Conservation (phyloP, 495 filamentous ascomycete genomes). For the Bombardia bombarda region DNA sequence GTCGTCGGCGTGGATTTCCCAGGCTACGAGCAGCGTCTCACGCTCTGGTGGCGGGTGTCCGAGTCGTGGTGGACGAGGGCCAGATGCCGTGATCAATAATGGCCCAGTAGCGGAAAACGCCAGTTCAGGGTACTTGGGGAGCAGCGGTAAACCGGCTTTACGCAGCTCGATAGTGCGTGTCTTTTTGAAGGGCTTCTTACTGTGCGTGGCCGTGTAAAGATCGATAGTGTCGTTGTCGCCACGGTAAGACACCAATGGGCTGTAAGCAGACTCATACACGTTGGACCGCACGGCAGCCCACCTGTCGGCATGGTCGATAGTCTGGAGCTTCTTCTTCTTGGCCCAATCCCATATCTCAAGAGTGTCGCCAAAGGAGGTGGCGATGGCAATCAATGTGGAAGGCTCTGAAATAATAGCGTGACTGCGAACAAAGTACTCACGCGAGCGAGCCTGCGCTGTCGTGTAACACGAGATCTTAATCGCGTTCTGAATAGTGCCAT, state of each 20-base stretch:
- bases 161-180: conserved; percentile 58
- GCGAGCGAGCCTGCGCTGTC: conserved; percentile 23
- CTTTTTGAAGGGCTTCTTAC: conserved; percentile 64
- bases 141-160: conserved; percentile 21
- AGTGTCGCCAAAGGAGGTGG: conserved; percentile 24
- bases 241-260: conserved; percentile 21
- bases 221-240: conserved; percentile 33
- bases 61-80: conserved; percentile 23
- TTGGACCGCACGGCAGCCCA: conserved; percentile 28
- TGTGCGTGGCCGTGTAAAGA: conserved; percentile 59
- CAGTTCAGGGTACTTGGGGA: conserved; percentile 29
- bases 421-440: conserved; percentile 32
- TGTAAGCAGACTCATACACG: conserved; percentile 21
- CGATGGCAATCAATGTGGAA: conserved; percentile 23
- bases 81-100: conserved; percentile 25
- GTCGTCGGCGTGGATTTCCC: conserved; percentile 19
- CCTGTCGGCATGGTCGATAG: conserved; percentile 25
- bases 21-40: conserved; percentile 26
- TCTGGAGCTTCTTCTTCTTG: conserved; percentile 25
- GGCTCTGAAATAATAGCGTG: conserved; percentile 29
- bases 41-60: conserved; percentile 25
- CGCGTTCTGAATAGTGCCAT: conserved; percentile 17
- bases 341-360: conserved; percentile 32
- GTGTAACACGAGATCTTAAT: conserved; percentile 29
- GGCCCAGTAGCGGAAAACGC: conserved; percentile 27